Base-by-base conservation (phyloP, 305 asterid genomes). In the Fraxinus floribunda region DNA sequence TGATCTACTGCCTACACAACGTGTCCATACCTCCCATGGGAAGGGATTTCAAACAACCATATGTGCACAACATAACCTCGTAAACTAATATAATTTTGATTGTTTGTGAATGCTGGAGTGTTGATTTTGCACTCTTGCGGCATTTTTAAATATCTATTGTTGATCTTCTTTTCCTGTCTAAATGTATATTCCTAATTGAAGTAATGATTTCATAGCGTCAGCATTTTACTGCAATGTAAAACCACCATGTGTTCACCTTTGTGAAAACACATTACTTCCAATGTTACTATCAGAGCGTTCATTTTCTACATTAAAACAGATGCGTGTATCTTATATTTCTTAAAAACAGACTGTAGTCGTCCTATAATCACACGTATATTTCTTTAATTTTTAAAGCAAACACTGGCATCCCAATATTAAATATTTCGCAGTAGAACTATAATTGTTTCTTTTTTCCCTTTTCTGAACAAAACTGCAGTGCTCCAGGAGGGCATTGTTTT, bases 21-120 rank as follows among this genome's bases (percentile, higher is more conserved):
- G 52, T 26, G 72, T 75, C 41, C 73, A 39, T 79, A 80, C 68
- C 57, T 70, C 78, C 49, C 80, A 35, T 24, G 73, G 84, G 38
- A 75, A 73, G 18, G 77, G 26, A 38, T 76, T 24, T 41, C 62
- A 32, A n/a, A 52, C 55, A 57, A 30, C 24, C 26, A 39, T 62
- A 49, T 73, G 70, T 32, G 26, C 68, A 68, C 15, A n/a, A 72
- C 73, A 34, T 36, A 20, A 66, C 79, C 68, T 84, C 13, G 1
- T 72, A 72, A 68, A 11, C 44, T 55, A 38, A 64, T 22, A 38
- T 32, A 9, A 35, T 39, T 55, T 0, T 74, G 29, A 26, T 26
- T 41, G 62, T 70, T 7, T 70, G 29, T 22, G 30, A 35, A n/a
- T 70, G 34, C 76, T 75, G 75, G 22, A 20, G 38, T 18, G 71